These are phyloP conservation scores for Agaricales sp. DNA, from an alignment of 1,284 basidiomycete species.

Conservation along the genomic window DNA sequence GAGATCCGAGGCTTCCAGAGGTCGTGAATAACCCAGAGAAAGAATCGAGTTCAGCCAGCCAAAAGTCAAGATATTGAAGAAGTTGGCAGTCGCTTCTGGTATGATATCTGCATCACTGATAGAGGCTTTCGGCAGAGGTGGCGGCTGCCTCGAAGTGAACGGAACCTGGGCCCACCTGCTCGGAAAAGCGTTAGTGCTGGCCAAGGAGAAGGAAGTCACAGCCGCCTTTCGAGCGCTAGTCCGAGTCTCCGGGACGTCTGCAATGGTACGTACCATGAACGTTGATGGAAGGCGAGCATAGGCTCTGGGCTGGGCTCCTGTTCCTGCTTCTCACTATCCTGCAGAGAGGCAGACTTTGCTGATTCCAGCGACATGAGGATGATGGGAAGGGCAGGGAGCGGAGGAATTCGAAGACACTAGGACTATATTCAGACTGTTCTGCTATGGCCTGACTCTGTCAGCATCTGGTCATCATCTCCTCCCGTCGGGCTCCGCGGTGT, in stretches of 20 bases:
- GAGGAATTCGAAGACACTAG: neutral
- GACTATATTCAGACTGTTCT: too few relatives aligned
- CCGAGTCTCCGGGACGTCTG: too few relatives aligned
- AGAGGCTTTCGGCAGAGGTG: constrained; percentile 29
- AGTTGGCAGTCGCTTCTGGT: constrained; percentile 35
- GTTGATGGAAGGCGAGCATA: neutral
- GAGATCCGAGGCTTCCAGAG: constrained; percentile 77
- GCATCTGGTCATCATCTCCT: neutral
- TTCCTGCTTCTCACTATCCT: neutral
- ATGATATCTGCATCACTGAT: constrained; percentile 34
- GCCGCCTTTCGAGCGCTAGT: too few relatives aligned
- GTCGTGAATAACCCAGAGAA: constrained; percentile 39
- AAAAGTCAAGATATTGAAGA: constrained; percentile 33
- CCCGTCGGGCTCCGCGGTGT: neutral
- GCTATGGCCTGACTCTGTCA: too few relatives aligned
- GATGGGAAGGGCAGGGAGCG: neutral
- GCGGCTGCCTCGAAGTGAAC: constrained; percentile 24
- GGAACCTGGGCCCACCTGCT: constrained; percentile 25
- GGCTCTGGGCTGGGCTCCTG: neutral
- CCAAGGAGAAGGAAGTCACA: too few relatives aligned
- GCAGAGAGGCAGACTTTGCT: neutral
- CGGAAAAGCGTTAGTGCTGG: constrained; percentile 2
- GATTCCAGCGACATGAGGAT: neutral
- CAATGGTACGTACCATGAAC: neutral
- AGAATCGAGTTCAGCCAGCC: constrained; percentile 73